These are phyloP conservation scores for Verticillium tricorpus DNA, from an alignment of 2,329 filamentous ascomycete species.

Conservation along the genomic window DNA sequence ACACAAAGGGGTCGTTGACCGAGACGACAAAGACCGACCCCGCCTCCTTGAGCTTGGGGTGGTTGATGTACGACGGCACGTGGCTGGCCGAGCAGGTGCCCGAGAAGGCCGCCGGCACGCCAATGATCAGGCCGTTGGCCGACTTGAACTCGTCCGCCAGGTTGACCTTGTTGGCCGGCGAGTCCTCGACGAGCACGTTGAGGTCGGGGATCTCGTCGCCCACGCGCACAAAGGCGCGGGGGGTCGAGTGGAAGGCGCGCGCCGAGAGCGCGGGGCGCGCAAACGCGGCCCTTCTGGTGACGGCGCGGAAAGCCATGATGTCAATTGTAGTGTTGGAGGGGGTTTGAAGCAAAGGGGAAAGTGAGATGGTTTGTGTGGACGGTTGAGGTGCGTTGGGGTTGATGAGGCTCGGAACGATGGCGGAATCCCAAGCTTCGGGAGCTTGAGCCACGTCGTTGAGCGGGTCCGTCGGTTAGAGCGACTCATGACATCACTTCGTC, in stretches of 20 bases:
- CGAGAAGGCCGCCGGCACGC: slow-evolving; percentile 75
- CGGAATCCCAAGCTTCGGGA: background rate
- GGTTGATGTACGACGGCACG: slow-evolving; percentile 81
- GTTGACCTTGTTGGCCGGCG: slow-evolving; percentile 89
- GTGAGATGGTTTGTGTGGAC: background rate
- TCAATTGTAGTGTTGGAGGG: slow-evolving; percentile 1
- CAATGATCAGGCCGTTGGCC: slow-evolving; percentile 76
- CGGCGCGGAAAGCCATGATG: slow-evolving; percentile 31
- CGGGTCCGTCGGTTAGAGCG: background rate
- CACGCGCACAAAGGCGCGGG: slow-evolving; percentile 61
- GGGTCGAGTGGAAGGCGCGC: slow-evolving; percentile 61
- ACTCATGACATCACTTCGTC: background rate
- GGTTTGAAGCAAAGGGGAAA: background rate
- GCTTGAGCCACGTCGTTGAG: background rate
- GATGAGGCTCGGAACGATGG: background rate
- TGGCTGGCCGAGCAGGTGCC: slow-evolving; percentile 58
- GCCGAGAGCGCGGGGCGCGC: slow-evolving; percentile 20
- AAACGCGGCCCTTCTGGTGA: slow-evolving; percentile 26
- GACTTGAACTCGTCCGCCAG: slow-evolving; percentile 68
- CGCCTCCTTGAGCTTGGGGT: slow-evolving; percentile 70
- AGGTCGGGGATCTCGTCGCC: slow-evolving; percentile 77
- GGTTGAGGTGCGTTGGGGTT: background rate
- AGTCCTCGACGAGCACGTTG: slow-evolving; percentile 74
- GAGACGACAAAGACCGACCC: slow-evolving; percentile 85
- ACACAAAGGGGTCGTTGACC: slow-evolving; percentile 96